Conservation (phyloP, 768 basidiomycete genomes). For the Thelephora aurantiotincta region DNA sequence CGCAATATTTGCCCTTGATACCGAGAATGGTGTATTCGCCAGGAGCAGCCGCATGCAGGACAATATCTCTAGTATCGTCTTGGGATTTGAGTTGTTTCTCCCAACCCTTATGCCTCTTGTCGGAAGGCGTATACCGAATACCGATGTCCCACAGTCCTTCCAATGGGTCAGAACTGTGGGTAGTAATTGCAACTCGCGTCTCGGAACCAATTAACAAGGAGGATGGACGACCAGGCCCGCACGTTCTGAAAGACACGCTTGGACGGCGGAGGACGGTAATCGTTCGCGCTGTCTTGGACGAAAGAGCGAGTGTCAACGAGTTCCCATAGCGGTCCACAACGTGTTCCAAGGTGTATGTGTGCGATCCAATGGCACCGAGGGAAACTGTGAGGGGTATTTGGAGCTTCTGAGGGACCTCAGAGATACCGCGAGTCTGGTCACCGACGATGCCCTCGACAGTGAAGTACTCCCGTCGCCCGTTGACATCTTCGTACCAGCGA, state of each 20-base stretch:
- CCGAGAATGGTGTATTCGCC: constrained; percentile 67
- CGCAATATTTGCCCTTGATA: constrained; percentile 68
- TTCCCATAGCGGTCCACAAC: constrained; percentile 81
- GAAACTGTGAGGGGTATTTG: constrained; percentile 56
- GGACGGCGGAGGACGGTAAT: constrained; percentile 63
- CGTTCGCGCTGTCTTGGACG: constrained; percentile 34
- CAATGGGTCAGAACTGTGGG: constrained; percentile 40
- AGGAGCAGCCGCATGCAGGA: constrained; percentile 39
- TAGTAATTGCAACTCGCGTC: constrained; percentile 36
- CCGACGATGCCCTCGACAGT: constrained; percentile 78
- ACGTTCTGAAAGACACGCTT: constrained; percentile 56
- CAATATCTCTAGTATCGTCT: constrained; percentile 26
- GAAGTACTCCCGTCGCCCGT: constrained; percentile 53
- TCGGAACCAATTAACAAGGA: constrained; percentile 62
- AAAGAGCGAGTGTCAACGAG: constrained; percentile 22
- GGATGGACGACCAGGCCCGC: constrained; percentile 54
- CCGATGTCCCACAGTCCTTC: constrained; percentile 58
- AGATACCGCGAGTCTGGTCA: constrained; percentile 21
- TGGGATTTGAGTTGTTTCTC: constrained; percentile 44
- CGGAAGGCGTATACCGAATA: constrained; percentile 44
- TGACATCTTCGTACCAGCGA: constrained; percentile 59
- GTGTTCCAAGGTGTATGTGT: constrained; percentile 65
- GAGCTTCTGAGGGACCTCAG: constrained; percentile 35
- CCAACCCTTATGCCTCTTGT: constrained; percentile 43
- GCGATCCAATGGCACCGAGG: constrained; percentile 47